Percentiles rank a stretch among this genome's conserved stretches.
Conservation (phyloP, 192 early-diverging fungal species). For the Diversispora epigaea region DNA sequence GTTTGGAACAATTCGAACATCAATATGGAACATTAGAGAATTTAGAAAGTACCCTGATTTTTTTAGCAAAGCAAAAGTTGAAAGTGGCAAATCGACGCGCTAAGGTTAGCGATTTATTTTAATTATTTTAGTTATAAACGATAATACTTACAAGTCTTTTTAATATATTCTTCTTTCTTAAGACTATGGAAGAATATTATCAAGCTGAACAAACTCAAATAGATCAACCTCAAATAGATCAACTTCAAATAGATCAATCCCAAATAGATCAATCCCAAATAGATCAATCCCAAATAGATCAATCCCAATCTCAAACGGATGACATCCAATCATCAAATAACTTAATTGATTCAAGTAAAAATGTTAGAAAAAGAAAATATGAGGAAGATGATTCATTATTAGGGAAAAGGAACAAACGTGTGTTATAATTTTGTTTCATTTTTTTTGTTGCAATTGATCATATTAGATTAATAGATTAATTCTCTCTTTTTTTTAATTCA, state of each 20-base stretch:
- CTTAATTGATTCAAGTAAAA: background rate
- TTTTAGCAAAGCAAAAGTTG: slow-evolving; percentile 13
- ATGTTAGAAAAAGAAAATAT: slow-evolving; percentile 3
- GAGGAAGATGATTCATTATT: slow-evolving; percentile 1
- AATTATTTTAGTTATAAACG: background rate
- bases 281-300: background rate
- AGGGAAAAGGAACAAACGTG: slow-evolving; percentile 8
- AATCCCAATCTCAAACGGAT: background rate
- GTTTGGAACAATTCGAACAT: slow-evolving; percentile 41
- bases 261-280: background rate
- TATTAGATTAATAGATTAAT: background rate
- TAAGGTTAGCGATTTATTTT: background rate
- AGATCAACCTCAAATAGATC: background rate
- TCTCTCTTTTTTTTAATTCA: background rate
- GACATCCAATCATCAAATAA: background rate
- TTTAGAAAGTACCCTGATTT: slow-evolving; percentile 27
- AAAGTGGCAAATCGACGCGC: slow-evolving; percentile 6
- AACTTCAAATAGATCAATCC: background rate
- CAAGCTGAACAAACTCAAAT: background rate
- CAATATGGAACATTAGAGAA: slow-evolving; percentile 35
- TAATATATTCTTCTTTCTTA: background rate
- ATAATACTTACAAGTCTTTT: background rate
- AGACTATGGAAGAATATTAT: background rate
- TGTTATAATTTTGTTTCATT: background rate
- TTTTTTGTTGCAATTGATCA: background rate